A percentile compares a stretch with the other conserved stretches of the same genome.
Conservation (phyloP, 176 grass and related monocot genomes). For the Musa acuminata region DNA sequence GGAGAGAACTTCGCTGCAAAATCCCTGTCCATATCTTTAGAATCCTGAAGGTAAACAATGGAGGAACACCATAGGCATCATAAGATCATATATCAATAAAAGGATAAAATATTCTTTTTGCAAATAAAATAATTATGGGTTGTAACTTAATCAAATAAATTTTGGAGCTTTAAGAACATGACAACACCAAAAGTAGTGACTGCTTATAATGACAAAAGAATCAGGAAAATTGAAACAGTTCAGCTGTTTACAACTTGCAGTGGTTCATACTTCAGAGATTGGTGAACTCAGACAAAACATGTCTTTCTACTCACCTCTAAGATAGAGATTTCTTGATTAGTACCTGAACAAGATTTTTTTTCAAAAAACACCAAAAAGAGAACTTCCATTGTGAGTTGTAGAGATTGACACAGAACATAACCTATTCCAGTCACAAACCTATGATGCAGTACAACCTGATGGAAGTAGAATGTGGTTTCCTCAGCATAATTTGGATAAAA, state of each 20-base stretch:
- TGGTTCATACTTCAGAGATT: too few relatives aligned
- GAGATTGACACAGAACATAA: background rate
- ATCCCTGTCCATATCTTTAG: constrained; percentile 48
- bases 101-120: background rate
- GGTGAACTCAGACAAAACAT: too few relatives aligned
- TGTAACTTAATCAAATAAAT: background rate
- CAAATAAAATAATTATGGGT: too few relatives aligned
- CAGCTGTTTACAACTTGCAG: too few relatives aligned
- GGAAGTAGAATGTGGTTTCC: too few relatives aligned
- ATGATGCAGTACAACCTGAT: background rate
- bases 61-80: background rate
- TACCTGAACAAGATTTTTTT: too few relatives aligned
- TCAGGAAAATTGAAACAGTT: too few relatives aligned
- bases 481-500: too few relatives aligned
- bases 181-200: background rate
- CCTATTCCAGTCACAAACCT: background rate
- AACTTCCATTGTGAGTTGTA: background rate
- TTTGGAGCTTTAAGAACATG: background rate
- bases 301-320: too few relatives aligned
- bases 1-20: constrained; percentile 77
- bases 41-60: constrained; percentile 30
- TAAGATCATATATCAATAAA: background rate
- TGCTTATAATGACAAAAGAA: too few relatives aligned
- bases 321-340: too few relatives aligned
- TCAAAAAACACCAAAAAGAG: background rate